A percentile compares a stretch with the other conserved stretches of the same genome.
Evolutionary conservation across 441 rosid genomes (phyloP).

Genomic region (Populus hybrid): DNA sequence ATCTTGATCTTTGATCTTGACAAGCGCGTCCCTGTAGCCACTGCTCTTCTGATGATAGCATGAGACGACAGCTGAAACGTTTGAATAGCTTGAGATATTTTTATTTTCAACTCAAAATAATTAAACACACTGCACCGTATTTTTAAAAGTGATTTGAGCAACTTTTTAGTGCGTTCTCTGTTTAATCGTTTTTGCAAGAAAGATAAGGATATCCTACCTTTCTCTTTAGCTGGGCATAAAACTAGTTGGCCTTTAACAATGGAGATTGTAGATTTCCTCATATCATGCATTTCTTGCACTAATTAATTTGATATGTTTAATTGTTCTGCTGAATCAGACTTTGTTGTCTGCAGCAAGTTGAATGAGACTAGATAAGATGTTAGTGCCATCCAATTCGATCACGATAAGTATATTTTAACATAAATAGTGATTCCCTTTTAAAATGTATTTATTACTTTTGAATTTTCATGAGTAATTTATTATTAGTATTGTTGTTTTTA

Average conservation of each 20-base stretch:
- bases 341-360: background rate
- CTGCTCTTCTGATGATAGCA: no score
- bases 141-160: background rate
- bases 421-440: no score
- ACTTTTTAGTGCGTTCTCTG: background rate
- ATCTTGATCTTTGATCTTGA: no score
- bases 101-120: background rate
- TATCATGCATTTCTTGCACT: background rate
- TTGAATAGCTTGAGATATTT: background rate
- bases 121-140: no score
- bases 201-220: background rate
- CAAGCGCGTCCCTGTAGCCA: no score
- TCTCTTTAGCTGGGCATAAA: background rate
- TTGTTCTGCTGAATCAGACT: background rate
- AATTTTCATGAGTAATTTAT: no score
- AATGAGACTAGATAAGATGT: background rate
- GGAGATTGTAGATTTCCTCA: background rate
- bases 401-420: background rate
- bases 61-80: no score
- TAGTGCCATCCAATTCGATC: background rate
- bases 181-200: background rate
- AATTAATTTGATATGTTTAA: background rate
- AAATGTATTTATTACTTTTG: no score
- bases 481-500: no score
- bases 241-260: no score